A percentile compares a stretch with the other conserved stretches of the same genome.
Conservation (phyloP, 163 green algal species). For the Coccomyxa subellipsoidea region DNA sequence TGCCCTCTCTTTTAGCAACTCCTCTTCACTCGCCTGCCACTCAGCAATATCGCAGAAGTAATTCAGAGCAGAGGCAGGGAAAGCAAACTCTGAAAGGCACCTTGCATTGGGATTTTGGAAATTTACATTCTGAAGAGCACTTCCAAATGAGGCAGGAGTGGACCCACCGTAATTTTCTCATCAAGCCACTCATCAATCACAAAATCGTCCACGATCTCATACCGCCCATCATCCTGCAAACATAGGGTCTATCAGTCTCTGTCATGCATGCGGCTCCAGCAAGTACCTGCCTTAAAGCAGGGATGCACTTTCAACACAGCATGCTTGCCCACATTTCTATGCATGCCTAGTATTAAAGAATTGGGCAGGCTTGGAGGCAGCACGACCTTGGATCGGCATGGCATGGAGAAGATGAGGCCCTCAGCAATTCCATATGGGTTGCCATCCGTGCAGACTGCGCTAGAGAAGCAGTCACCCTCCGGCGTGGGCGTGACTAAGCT, state of each 20-base stretch:
- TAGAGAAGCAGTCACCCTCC: slow-evolving; percentile 88
- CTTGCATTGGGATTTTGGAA: too few species aligned
- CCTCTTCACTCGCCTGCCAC: slow-evolving; percentile 57
- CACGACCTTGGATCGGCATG: slow-evolving; percentile 56
- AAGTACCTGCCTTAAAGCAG: too few species aligned
- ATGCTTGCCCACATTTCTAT: not conserved
- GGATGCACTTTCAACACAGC: not conserved
- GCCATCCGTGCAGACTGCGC: slow-evolving; percentile 72
- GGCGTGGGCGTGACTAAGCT: slow-evolving; percentile 76
- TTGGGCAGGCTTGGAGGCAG: not conserved
- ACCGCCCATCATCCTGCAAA: slow-evolving; percentile 72
- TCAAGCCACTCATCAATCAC: slow-evolving; percentile 87
- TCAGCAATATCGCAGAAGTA: not conserved
- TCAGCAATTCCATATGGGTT: slow-evolving; percentile 89
- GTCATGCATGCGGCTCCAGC: too few species aligned
- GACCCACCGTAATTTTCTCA: slow-evolving; percentile 50
- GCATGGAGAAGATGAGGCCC: slow-evolving; percentile 86
- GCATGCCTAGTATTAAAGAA: not conserved
- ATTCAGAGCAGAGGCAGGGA: too few species aligned
- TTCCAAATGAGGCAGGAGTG: not conserved
- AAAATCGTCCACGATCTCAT: slow-evolving; percentile 79
- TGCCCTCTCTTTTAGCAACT: slow-evolving; percentile 82
- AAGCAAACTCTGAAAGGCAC: too few species aligned
- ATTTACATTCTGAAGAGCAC: too few species aligned
- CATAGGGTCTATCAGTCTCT: too few species aligned